phyloP scores from a whole-genome alignment of 352 stramenopile species.

The Thalassiosira exigua region DNA sequence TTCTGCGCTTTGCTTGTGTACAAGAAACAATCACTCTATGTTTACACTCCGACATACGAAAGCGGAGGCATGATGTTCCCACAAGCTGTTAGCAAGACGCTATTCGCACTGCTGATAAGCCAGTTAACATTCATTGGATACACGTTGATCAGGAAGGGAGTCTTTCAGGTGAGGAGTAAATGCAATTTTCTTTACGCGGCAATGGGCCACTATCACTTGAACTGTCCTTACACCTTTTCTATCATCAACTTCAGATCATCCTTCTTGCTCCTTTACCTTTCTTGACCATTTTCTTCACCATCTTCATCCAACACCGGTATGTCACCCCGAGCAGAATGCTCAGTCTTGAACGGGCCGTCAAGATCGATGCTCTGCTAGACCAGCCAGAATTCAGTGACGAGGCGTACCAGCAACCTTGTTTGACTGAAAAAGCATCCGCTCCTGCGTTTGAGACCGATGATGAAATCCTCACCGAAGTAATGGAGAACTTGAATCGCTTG shows the following conservation, averaged over 20 bases:
- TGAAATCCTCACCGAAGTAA: constrained; percentile 25
- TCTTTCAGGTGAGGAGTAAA: constrained; percentile 46
- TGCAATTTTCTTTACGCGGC: too few relatives aligned
- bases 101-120: constrained; percentile 79
- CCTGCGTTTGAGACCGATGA: constrained; percentile 45
- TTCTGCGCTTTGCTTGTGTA: constrained; percentile 84
- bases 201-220: too few relatives aligned
- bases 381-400: constrained; percentile 64
- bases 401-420: constrained; percentile 80
- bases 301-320: constrained; percentile 47
- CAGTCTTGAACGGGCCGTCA: constrained; percentile 79
- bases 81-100: constrained; percentile 70
- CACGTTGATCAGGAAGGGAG: constrained; percentile 56
- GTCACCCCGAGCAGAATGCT: constrained; percentile 69
- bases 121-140: constrained; percentile 78
- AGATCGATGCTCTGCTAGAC: constrained; percentile 67
- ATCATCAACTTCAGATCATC: constrained; percentile 52
- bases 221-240: not conserved
- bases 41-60: constrained; percentile 87
- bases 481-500: constrained; percentile 44
- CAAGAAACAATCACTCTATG: constrained; percentile 88
- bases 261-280: constrained; percentile 81
- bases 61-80: constrained; percentile 83
- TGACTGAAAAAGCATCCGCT: constrained; percentile 64
- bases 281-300: constrained; percentile 65